Conservation (phyloP, 2,329 filamentous ascomycete species). For the Fusarium liriodendri region DNA sequence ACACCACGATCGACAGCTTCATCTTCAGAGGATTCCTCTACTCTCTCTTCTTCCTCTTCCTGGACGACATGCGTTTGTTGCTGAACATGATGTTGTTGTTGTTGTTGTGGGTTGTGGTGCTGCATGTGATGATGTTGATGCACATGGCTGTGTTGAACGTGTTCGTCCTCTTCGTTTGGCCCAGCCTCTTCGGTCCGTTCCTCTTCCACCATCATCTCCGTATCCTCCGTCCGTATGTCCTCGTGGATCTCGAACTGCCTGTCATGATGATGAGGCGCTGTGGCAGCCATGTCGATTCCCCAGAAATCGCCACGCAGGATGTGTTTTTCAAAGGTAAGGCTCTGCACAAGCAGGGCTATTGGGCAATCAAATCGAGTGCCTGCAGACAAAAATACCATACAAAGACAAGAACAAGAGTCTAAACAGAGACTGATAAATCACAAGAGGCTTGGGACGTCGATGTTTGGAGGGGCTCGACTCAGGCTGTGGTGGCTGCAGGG, state of each 20-base stretch:
- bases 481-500: conserved; percentile 38
- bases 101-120: conserved; percentile 29
- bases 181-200: conserved; percentile 44
- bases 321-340: not conserved
- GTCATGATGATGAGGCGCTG: conserved; percentile 43
- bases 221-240: conserved; percentile 62
- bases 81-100: conserved; percentile 16
- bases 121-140: conserved; percentile 30
- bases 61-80: conserved; percentile 36
- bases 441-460: conserved; percentile 11
- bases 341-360: not conserved
- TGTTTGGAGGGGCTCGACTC: conserved; percentile 38
- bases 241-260: conserved; percentile 62
- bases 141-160: conserved; percentile 41
- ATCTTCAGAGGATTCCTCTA: conserved; percentile 64
- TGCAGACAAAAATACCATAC: not conserved
- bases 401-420: conserved; percentile 8
- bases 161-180: conserved; percentile 35
- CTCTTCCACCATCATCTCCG: conserved; percentile 61
- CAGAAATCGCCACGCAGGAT: conserved; percentile 6
- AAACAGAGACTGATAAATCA: conserved; percentile 5
- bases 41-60: conserved; percentile 54
- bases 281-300: conserved; percentile 36
- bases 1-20: conserved; percentile 76
- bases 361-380: not conserved